Conservation (phyloP, 2,329 filamentous ascomycete species). For the Ampelomyces quisqualis region DNA sequence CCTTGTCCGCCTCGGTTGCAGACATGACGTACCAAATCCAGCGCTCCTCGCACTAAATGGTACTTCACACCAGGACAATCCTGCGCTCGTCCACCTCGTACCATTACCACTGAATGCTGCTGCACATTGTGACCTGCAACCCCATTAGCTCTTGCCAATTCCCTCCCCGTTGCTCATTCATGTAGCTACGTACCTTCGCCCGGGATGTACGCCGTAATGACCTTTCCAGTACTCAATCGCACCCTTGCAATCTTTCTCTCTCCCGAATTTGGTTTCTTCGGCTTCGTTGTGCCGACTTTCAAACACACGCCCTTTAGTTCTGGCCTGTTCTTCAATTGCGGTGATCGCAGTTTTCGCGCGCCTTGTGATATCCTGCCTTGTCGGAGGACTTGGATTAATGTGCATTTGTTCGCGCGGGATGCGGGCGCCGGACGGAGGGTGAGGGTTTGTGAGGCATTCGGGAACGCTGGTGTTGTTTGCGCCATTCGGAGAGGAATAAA, state of each 20-base stretch:
- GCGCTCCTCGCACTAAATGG: constrained; percentile 83
- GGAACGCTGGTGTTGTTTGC: constrained; percentile 19
- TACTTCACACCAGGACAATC: constrained; percentile 99
- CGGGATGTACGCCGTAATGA: constrained; percentile 91
- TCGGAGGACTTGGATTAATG: constrained; percentile 55
- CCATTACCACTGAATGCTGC: constrained; percentile 95
- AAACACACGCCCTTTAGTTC: constrained; percentile 94
- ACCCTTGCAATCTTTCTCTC: constrained; percentile 95
- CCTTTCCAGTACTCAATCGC: constrained; percentile 78
- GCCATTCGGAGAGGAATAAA: constrained; percentile 14
- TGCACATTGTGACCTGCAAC: constrained; percentile 84
- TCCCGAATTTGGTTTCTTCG: constrained; percentile 98
- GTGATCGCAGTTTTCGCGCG: constrained; percentile 83
- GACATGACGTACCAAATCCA: constrained; percentile 76
- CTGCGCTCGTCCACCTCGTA: constrained; percentile 88
- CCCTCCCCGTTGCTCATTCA: neutral
- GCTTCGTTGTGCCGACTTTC: constrained; percentile 88
- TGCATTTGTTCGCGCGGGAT: constrained; percentile 45
- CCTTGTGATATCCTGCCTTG: constrained; percentile 78
- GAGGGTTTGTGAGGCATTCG: constrained; percentile 21
- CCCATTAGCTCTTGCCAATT: constrained; percentile 12
- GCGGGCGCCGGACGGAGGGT: constrained; percentile 43
- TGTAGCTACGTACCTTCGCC: constrained; percentile 67
- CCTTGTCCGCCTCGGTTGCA: neutral
- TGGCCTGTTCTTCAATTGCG: constrained; percentile 74